A percentile compares a stretch with the other conserved stretches of the same genome.
Conservation (phyloP, 2,329 filamentous ascomycete genomes). For the Cladophialophora immunda region DNA sequence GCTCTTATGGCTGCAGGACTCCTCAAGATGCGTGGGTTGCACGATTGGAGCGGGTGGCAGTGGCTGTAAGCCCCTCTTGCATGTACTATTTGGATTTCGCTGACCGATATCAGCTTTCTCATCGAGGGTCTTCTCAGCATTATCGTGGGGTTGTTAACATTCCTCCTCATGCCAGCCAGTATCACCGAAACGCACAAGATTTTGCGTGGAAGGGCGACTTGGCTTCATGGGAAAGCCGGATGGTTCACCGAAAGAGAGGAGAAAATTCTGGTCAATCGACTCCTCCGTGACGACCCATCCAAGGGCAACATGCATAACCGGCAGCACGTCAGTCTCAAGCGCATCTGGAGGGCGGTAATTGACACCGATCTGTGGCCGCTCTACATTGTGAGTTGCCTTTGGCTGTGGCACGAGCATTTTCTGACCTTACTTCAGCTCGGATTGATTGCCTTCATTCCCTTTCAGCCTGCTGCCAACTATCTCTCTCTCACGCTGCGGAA, state of each 20-base stretch:
- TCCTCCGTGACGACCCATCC: slow-evolving; percentile 67
- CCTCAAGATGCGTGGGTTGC: slow-evolving; percentile 47
- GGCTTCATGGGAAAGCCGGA: slow-evolving; percentile 67
- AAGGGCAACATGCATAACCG: slow-evolving; percentile 71
- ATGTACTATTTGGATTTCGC: not conserved
- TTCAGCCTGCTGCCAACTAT: slow-evolving; percentile 60
- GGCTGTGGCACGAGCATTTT: not conserved
- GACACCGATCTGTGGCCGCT: slow-evolving; percentile 70
- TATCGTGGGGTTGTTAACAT: slow-evolving; percentile 63
- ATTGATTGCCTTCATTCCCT: slow-evolving; percentile 63
- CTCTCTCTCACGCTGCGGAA: slow-evolving; percentile 66
- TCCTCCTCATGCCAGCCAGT: slow-evolving; percentile 68
- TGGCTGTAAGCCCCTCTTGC: slow-evolving; percentile 37
- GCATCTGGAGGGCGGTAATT: slow-evolving; percentile 62
- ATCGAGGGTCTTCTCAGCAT: slow-evolving; percentile 56
- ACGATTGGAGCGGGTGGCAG: slow-evolving; percentile 53
- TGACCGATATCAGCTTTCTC: slow-evolving; percentile 21
- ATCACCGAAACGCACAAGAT: slow-evolving; percentile 65
- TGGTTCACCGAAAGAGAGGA: slow-evolving; percentile 70
- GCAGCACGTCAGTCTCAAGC: slow-evolving; percentile 56
- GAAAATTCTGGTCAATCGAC: slow-evolving; percentile 67
- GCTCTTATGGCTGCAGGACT: slow-evolving; percentile 32
- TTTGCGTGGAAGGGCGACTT: slow-evolving; percentile 49
- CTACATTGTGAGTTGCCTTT: slow-evolving; percentile 50
- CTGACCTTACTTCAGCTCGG: slow-evolving; percentile 48